Evolutionary conservation across 2,329 filamentous ascomycete species (phyloP).

Genomic region (Ambrosiella cleistominuta): DNA sequence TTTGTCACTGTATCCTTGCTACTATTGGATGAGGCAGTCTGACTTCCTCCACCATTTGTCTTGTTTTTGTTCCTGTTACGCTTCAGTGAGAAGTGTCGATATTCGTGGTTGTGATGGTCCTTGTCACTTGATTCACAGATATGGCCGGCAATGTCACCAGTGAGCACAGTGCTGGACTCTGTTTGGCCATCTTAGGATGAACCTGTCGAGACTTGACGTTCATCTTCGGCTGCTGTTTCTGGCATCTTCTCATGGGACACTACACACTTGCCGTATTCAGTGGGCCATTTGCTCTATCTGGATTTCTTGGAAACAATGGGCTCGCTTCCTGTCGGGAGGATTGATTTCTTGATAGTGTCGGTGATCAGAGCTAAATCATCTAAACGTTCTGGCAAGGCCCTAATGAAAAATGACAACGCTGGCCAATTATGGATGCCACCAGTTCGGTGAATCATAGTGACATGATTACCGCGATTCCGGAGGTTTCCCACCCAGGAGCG

Average conservation of each 20-base stretch:
- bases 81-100: slow-evolving; percentile 8
- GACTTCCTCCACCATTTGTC: neutral
- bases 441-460: slow-evolving; percentile 41
- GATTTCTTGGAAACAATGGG: neutral
- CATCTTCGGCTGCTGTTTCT: neutral
- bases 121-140: neutral
- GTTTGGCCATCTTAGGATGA: neutral
- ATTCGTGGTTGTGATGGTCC: neutral
- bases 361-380: slow-evolving; percentile 31
- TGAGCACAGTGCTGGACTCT: neutral
- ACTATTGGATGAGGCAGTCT: neutral
- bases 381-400: slow-evolving; percentile 29
- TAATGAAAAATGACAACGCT: slow-evolving; percentile 45
- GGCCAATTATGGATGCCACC: slow-evolving; percentile 71
- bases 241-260: neutral
- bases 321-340: slow-evolving; percentile 1
- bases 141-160: too few relatives aligned
- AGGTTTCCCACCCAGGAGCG: slow-evolving; percentile 29
- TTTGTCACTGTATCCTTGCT: neutral
- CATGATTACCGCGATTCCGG: slow-evolving; percentile 24
- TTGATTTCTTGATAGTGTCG: slow-evolving; percentile 18
- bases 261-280: neutral
- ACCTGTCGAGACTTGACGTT: neutral
- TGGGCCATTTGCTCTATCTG: slow-evolving; percentile 2
- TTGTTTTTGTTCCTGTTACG: slow-evolving; percentile 4